phyloP scores from a whole-genome alignment of 2,329 filamentous ascomycete genomes.

The Xylariaceae sp. region DNA sequence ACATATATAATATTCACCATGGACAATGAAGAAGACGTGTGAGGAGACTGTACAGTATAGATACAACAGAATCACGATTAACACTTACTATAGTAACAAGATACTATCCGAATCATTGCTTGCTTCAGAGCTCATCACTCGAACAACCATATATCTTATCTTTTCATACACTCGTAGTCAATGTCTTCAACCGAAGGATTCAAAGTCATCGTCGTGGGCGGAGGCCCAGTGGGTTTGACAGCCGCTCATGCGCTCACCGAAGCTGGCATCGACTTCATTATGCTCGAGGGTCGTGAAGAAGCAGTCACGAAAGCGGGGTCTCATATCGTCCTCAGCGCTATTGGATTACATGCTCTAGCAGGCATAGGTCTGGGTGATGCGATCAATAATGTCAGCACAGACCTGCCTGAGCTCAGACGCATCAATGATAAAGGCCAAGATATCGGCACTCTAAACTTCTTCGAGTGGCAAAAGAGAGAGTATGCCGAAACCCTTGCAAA shows the following conservation, averaged over 20 bases:
- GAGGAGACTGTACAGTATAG: no score
- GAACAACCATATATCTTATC: neutral
- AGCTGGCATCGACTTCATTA: constrained; percentile 1
- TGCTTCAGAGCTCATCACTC: neutral
- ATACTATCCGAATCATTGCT: no score
- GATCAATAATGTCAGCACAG: neutral
- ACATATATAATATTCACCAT: no score
- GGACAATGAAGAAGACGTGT: no score
- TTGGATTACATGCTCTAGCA: neutral
- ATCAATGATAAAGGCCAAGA: neutral
- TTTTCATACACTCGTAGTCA: neutral
- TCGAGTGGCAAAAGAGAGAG: neutral
- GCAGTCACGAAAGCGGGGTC: neutral
- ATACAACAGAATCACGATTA: no score
- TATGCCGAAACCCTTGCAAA: neutral
- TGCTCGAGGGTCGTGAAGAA: neutral
- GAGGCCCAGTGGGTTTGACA: neutral
- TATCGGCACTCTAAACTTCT: neutral
- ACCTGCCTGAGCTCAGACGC: neutral
- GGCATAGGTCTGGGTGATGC: neutral
- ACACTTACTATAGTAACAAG: no score
- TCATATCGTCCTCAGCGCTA: neutral
- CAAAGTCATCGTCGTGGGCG: neutral
- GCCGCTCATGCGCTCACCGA: neutral
- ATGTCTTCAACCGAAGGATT: neutral